Evolutionary conservation across 805 yeast genomes (phyloP), one percentile per base, ranked within the genome.

Genomic region (Candida multigemmis): DNA sequence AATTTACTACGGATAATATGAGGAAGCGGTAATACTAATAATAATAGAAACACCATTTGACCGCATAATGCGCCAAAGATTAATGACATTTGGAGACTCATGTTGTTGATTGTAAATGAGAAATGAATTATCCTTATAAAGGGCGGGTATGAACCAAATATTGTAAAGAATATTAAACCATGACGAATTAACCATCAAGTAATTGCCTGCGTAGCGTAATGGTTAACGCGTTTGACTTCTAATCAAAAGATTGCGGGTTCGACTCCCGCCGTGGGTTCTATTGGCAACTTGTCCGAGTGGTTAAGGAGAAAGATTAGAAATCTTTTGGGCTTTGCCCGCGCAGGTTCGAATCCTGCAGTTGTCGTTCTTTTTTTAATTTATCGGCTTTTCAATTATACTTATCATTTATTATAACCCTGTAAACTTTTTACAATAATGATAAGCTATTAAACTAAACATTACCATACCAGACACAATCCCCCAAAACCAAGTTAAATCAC

Each of bases 181-280:
- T n/a, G n/a, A n/a, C n/a, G n/a, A n/a, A n/a, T n/a, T n/a, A n/a
- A n/a, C n/a, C n/a, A n/a, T n/a, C n/a, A n/a, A n/a, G n/a, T n/a
- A n/a, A n/a, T n/a, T n/a, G 69, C 68, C 68, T 59, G 68, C 57
- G 72, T 67, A 65, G 73, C 74, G 72, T 64, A 67, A 67, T 66
- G 72, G 74, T 66, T 66, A 67, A 65, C 74, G 72, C 74, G 71
- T 66, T 66, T 67, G 72, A 67, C 72, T 66, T 66, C 72, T 66
- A 66, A 67, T 67, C 73, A 66, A 66, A 65, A 65, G 72, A 67
- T 65, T 66, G 65, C 64, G 72, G 68, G 74, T 67, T 67, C 73
- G 73, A 67, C 69, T 66, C 73, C 51, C 57, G 60, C 49, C 57
- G 50, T 53, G 57, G 58, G 57, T 52, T 51, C 39, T 36, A 20